Base-by-base conservation (phyloP, 768 basidiomycete species). In the Tylopilus sp. region DNA sequence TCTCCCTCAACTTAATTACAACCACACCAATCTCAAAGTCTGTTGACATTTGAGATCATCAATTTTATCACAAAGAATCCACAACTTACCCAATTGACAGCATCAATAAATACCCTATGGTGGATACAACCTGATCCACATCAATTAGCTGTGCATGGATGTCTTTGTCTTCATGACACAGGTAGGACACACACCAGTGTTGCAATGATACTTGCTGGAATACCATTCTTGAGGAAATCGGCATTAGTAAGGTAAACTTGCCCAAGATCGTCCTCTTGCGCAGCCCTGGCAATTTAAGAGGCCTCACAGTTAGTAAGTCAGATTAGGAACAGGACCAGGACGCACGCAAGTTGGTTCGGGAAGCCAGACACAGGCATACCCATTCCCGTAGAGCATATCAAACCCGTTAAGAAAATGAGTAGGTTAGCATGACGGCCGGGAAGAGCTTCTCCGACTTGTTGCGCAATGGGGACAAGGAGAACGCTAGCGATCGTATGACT, bases 311-410 rank as follows among this genome's bases (percentile, higher is more conserved):
- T 3, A 54, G 34, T 12, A n/a, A n/a, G n/a, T n/a, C 17, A 16
- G 33, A 13, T 12, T 1, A 22, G 16, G 3, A 26, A 42, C 19
- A 16, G 11, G 34, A 36, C 12, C 13, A 19, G 16, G 10, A 28
- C 89, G 62, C 71, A 95, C 94, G 93, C 92, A 45, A 92, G 94
- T 73, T 97, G 92, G 70, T 98, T 97, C 0, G 96, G 96, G 77
- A 98, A 99, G n/a, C 97, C 97, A 56, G 92, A 94, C 34, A 98
- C 94, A 3, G 96, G 95, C 81, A 98, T 90, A 12, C 92, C 96
- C 97, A 99, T 99, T 2, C 96, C 97, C 6, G 92, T 77, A 4
- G 92, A 95, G 67, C 96, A 98, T 46, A 97, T 87, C 55, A 98
- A 76, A 14, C 83, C 93, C 30, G 94, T 97, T 60, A 94, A 81